Evolutionary conservation across 176 grass and related monocot genomes (phyloP), one percentile per base, ranked within the genome.

Genomic region (Avena sativa): DNA sequence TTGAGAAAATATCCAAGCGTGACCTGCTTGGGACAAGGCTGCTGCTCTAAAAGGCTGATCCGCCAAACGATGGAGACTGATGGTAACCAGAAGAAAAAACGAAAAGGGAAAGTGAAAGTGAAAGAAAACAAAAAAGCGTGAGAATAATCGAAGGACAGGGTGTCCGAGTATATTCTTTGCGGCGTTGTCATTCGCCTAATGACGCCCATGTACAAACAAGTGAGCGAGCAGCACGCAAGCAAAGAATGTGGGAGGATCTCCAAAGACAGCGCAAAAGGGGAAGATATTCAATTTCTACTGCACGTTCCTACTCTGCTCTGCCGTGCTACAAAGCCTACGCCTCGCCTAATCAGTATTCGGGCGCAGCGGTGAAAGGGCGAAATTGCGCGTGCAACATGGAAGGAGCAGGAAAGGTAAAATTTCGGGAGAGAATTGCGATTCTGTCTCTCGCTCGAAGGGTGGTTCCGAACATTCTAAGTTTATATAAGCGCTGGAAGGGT

Each of bases 111-210:
- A 76, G 73, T 2, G 72, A 76, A 43, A 50, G 76, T 76, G 44
- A 81, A 81, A 61, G 70, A 53, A 19, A 58, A 76, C 28, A 77
- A 81, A 91, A 91, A 81, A 0, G 51, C 51, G 32, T 21, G 70
- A 32, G 61, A 62, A 81, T 44, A 71, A 82, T 81, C 11, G 52
- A 50, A 81, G 51, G 28, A 70, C 74, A 80, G 49, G 9, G 12
- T 8, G 59, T 38, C 36, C 52, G 17, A 62, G 61, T 32, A 88
- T 88, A 88, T 91, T 88, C 82, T 85, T 88, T 81, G 40, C n/a
- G 16, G 61, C 4, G 77, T 10, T 81, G 86, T 30, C 77, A 63
- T 85, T 70, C 73, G 70, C 76, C 28, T 70, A 1, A 48, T 7
- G 76, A 61, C 50, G 19, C 15, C 26, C 28, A 81, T 81, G 61